phyloP scores from a whole-genome alignment of 495 filamentous ascomycete species.

The Trichoderma orchidacearum region DNA sequence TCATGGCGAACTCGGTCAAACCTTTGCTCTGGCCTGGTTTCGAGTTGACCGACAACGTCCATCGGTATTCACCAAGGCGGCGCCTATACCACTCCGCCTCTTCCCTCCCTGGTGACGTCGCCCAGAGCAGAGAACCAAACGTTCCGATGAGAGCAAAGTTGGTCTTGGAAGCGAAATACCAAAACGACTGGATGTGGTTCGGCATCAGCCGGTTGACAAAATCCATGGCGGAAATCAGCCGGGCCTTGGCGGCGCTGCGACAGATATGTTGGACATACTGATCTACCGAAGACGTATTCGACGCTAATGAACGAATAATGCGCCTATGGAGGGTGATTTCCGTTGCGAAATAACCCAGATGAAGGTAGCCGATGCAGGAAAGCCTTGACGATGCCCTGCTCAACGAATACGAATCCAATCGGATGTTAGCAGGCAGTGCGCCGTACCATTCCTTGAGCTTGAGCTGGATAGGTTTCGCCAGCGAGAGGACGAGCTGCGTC shows the following conservation, averaged over 20 bases:
- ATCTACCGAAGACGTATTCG: constrained; percentile 24
- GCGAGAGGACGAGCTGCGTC: constrained; percentile 51
- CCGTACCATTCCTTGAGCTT: constrained; percentile 74
- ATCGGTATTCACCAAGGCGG: constrained; percentile 76
- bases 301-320: constrained; percentile 58
- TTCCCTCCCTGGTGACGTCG: constrained; percentile 71
- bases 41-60: constrained; percentile 78
- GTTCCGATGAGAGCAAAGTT: constrained; percentile 75
- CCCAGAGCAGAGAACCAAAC: constrained; percentile 71
- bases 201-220: constrained; percentile 64
- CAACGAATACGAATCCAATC: constrained; percentile 44
- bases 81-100: constrained; percentile 93
- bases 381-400: constrained; percentile 24
- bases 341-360: constrained; percentile 72
- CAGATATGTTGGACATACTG: constrained; percentile 85
- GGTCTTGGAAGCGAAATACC: constrained; percentile 70
- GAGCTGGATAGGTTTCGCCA: constrained; percentile 73
- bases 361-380: constrained; percentile 57
- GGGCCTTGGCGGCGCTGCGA: constrained; percentile 75
- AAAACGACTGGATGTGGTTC: constrained; percentile 59
- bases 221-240: constrained; percentile 64
- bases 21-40: constrained; percentile 52
- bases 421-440: constrained; percentile 46
- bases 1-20: constrained; percentile 64
- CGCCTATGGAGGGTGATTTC: constrained; percentile 77